These are phyloP conservation scores for Keithomyces neogunnii DNA, from an alignment of 2,329 filamentous ascomycete genomes.

Conservation along the genomic window DNA sequence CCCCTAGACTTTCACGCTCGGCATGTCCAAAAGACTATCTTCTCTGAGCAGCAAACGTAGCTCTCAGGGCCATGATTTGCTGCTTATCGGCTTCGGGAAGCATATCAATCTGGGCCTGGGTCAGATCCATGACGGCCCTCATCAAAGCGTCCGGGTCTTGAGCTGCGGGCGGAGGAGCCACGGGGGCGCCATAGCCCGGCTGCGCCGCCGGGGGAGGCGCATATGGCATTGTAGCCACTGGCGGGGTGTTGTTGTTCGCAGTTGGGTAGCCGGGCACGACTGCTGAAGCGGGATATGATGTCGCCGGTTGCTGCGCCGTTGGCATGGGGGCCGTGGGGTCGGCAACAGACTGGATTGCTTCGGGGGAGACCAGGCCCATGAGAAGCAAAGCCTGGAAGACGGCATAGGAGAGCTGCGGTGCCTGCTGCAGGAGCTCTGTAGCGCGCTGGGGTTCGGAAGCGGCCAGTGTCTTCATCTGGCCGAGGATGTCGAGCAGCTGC, in stretches of 20 bases:
- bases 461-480: slow-evolving; percentile 90
- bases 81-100: slow-evolving; percentile 66
- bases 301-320: slow-evolving; percentile 16
- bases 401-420: slow-evolving; percentile 87
- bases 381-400: slow-evolving; percentile 90
- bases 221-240: slow-evolving; percentile 35
- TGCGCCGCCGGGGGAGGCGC: slow-evolving; percentile 30
- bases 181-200: slow-evolving; percentile 26
- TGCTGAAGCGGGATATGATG: slow-evolving; percentile 24
- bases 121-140: slow-evolving; percentile 71
- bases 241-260: slow-evolving; percentile 39
- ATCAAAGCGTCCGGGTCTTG: slow-evolving; percentile 66
- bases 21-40: slow-evolving; percentile 14
- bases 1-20: too few relatives aligned
- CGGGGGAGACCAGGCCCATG: slow-evolving; percentile 84
- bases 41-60: slow-evolving; percentile 43
- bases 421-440: slow-evolving; percentile 76
- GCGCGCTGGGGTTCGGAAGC: slow-evolving; percentile 73
- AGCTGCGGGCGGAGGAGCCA: slow-evolving; percentile 18
- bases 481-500: slow-evolving; percentile 86
- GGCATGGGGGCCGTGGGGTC: slow-evolving; percentile 45
- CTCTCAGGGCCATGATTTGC: slow-evolving; percentile 72
- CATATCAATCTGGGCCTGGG: slow-evolving; percentile 71
- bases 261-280: slow-evolving; percentile 28
- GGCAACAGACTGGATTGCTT: slow-evolving; percentile 72